Percentiles rank a stretch among this genome's conserved stretches.
phyloP scores from a whole-genome alignment of 1,139 yeast species.

The Pichia sp. region DNA sequence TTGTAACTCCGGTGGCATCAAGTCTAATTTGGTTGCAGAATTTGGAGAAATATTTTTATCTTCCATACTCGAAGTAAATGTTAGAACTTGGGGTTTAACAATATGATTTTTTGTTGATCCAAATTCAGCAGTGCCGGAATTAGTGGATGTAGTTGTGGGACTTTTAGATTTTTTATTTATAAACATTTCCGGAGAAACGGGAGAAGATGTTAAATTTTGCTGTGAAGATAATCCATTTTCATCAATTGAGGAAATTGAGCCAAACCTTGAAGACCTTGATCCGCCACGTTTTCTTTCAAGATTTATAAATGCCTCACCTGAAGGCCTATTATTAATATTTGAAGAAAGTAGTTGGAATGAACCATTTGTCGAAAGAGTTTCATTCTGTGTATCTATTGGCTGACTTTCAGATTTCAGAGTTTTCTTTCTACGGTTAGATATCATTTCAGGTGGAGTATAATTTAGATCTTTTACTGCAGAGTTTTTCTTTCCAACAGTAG shows the following conservation, averaged over 20 bases:
- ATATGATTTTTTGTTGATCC: background rate
- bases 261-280: constrained; percentile 9
- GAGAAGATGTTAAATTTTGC: constrained; percentile 7
- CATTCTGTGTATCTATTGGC: background rate
- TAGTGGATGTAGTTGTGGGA: constrained; percentile 2
- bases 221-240: background rate
- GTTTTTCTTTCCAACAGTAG: constrained; percentile 6
- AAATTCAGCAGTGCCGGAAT: background rate
- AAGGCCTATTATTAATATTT: constrained; percentile 1
- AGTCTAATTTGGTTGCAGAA: background rate
- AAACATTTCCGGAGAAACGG: constrained; percentile 18
- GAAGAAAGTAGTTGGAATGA: constrained; percentile 4
- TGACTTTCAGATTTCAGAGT: constrained; percentile 5
- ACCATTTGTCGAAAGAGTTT: background rate
- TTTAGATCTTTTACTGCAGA: background rate
- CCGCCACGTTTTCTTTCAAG: constrained; percentile 13
- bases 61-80: background rate
- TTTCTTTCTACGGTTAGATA: constrained; percentile 45
- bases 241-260: constrained; percentile 11
- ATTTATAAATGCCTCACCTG: constrained; percentile 12
- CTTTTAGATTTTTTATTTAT: constrained; percentile 15
- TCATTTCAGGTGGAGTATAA: constrained; percentile 62
- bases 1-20: background rate
- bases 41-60: background rate
- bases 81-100: background rate